A percentile compares a stretch with the other conserved stretches of the same genome.
Conservation (phyloP, 177 flowering plant species). For the Vitis hybrid region DNA sequence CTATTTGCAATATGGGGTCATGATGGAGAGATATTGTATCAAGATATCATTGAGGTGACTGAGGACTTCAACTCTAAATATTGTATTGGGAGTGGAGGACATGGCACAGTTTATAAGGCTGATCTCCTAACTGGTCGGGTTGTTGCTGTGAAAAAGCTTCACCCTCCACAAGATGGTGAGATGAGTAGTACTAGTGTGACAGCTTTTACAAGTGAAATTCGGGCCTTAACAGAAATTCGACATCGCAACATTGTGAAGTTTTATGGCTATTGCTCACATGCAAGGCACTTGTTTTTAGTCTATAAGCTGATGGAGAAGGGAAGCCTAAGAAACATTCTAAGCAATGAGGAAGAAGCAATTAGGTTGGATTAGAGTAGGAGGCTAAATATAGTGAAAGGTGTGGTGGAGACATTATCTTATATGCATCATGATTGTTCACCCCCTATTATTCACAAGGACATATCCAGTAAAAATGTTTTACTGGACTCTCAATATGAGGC, state of each 20-base stretch:
- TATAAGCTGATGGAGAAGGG: conserved; percentile 19
- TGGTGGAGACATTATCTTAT: conserved; percentile 15
- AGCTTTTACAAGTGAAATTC: conserved; percentile 12
- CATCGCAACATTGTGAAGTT: conserved; percentile 18
- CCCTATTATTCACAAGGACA: conserved; percentile 23
- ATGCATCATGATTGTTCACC: conserved; percentile 24
- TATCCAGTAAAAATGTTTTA: conserved; percentile 18
- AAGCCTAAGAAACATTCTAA: conserved; percentile 10
- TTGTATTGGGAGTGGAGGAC: conserved; percentile 19
- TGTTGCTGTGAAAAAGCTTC: conserved; percentile 21
- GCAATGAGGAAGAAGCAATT: conserved; percentile 9
- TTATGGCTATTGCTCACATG: conserved; percentile 1
- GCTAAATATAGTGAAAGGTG: conserved; percentile 7
- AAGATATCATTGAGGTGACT: conserved; percentile 20
- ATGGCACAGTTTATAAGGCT: conserved; percentile 21
- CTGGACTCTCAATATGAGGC: conserved; percentile 12
- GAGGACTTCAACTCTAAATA: conserved; percentile 13
- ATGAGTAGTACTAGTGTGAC: neutral
- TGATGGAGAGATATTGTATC: conserved; percentile 13
- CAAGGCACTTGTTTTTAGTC: neutral
- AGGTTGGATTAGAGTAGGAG: conserved; percentile 19
- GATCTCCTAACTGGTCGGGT: conserved; percentile 12
- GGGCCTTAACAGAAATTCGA: neutral
- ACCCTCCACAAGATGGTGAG: neutral
- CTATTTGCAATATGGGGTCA: conserved; percentile 18